These are phyloP conservation scores for Gynochthodes officinalis DNA, from an alignment of 257 asterid genomes.

Conservation along the genomic window DNA sequence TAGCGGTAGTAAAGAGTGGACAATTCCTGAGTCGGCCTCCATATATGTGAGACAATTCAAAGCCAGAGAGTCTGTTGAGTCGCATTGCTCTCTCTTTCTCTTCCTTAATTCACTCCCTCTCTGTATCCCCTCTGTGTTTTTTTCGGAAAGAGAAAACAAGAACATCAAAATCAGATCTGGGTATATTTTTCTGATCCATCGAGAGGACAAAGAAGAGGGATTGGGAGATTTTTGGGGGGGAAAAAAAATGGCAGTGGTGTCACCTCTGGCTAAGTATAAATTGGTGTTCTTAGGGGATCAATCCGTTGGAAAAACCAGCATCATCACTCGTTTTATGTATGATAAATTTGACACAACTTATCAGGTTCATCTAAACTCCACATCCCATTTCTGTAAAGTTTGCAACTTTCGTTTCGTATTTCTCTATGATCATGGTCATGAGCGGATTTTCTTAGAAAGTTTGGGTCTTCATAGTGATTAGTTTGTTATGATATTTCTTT, in stretches of 20 bases:
- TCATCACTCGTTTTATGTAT: conserved; percentile 82
- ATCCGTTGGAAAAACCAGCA: conserved; percentile 78
- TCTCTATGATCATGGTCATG: not conserved
- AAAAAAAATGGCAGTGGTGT: conserved; percentile 59
- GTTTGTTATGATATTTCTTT: not conserved
- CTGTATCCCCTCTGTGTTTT: conserved; percentile 15
- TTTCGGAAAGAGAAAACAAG: conserved; percentile 4
- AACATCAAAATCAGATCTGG: conserved; percentile 14
- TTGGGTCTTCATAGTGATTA: not conserved
- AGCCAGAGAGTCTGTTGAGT: conserved; percentile 14
- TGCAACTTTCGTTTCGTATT: conserved; percentile 8
- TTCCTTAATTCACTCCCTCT: conserved; percentile 13
- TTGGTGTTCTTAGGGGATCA: conserved; percentile 77
- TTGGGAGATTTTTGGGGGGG: not conserved
- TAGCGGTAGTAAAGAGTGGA: not conserved
- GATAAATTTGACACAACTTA: conserved; percentile 78
- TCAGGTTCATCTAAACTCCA: conserved; percentile 38
- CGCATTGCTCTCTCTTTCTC: conserved; percentile 11
- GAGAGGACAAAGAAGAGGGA: not conserved
- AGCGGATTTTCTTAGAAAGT: not conserved
- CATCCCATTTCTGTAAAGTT: not conserved
- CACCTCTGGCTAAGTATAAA: conserved; percentile 78
- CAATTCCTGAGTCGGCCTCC: not conserved
- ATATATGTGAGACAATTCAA: conserved; percentile 8
- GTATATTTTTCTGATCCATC: conserved; percentile 16